Conservation (phyloP, 257 asterid species). For the Hygrophila difformis region DNA sequence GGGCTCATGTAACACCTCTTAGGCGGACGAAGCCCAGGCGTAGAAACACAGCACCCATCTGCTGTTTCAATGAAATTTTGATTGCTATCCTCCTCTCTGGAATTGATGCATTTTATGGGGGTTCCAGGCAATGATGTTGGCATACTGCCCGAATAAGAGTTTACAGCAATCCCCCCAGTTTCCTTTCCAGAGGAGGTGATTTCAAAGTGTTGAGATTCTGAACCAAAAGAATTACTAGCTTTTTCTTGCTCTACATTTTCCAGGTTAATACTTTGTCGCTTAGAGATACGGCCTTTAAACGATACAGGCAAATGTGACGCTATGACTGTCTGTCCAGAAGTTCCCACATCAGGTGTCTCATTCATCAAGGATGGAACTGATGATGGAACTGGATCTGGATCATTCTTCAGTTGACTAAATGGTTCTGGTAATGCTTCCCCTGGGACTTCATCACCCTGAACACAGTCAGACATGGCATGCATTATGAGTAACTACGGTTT, state of each 20-base stretch:
- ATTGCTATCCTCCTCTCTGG: constrained; percentile 12
- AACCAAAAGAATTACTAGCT: background rate
- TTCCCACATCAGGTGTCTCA: constrained; percentile 10
- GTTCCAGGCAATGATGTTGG: constrained; percentile 30
- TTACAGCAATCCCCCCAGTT: constrained; percentile 3
- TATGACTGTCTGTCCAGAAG: constrained; percentile 12
- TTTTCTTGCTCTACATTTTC: constrained; percentile 17
- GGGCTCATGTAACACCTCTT: constrained; percentile 74
- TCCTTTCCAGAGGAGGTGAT: constrained; percentile 3
- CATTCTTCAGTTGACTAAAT: constrained; percentile 29
- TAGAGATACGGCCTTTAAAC: constrained; percentile 42
- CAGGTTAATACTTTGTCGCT: constrained; percentile 10
- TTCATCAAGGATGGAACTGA: constrained; percentile 13
- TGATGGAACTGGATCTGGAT: constrained; percentile 6
- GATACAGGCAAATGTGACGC: constrained; percentile 52
- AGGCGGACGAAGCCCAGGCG: constrained; percentile 52
- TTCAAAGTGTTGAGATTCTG: constrained; percentile 5
- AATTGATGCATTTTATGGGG: constrained; percentile 36
- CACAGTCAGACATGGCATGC: constrained; percentile 12
- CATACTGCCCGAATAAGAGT: constrained; percentile 9
- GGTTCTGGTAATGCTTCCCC: constrained; percentile 61
- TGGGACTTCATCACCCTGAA: constrained; percentile 81
- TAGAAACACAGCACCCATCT: constrained; percentile 48
- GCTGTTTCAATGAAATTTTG: constrained; percentile 38
- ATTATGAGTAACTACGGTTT: background rate